Base-by-base conservation (phyloP, 2,329 filamentous ascomycete species). In the Trichoderma cornu-damae region DNA sequence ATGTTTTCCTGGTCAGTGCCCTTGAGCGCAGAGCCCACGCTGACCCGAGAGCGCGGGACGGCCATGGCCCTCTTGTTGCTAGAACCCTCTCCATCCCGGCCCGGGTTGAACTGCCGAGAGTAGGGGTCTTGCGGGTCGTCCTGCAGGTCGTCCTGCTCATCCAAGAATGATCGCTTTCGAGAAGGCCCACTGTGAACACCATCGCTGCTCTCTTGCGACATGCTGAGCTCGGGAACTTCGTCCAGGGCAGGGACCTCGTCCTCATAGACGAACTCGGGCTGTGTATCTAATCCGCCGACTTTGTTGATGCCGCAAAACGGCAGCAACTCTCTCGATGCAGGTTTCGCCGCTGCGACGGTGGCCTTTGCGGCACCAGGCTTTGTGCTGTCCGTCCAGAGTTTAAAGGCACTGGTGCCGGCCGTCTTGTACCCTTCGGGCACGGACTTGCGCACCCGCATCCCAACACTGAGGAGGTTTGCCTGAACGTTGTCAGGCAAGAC, bases 391-490 rank as follows among this genome's bases (percentile, higher is more conserved):
- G 72, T 73, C 72, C 80, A 84, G 20, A 84, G 72, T 46, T 78
- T 74, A 67, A 83, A 84, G 48, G 67, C 71, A 63, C 74, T 76
- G 60, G 77, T 74, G 52, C 68, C 65, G 61, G 69, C 71, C 1
- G 89, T 96, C 76, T 96, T 95, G 80, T 96, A 96, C 59, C 93
- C 93, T 70, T 96, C 92, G 0, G 90, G 88, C 6, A 97, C 88
- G 9, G 89, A 89, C 75, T 97, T 97, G 69, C 93, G 88, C 50
- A 97, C 82, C 22, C 93, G 87, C 91, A 96, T 96, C 66, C 93
- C 93, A 62, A 97, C 93, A 66, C 82, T 89, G 40, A 96, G 79
- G n/a, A 97, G 85, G 61, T 88, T 88, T 34, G 91, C 81, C 72
- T 96, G 90, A 30, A 95, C 79, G 6, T 78, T 78, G 22, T 79